A percentile compares a stretch with the other conserved stretches of the same genome.
Conservation (phyloP, 164 flowering plant genomes). For the Berberis vulgaris region DNA sequence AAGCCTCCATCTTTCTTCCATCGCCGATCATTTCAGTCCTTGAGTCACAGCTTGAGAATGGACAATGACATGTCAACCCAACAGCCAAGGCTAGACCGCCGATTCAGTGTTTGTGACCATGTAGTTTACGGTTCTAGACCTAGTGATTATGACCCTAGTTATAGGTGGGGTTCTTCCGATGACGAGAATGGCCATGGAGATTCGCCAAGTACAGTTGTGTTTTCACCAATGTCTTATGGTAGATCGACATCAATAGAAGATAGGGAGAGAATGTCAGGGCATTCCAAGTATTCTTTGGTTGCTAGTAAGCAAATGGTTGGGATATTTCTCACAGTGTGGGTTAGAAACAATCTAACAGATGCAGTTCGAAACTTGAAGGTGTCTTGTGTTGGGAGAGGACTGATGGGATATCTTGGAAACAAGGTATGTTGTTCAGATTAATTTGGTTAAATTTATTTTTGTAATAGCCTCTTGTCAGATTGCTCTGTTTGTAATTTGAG, state of each 20-base stretch:
- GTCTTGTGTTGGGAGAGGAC: constrained; percentile 47
- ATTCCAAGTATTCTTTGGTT: constrained; percentile 39
- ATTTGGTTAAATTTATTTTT: background rate
- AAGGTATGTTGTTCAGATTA: constrained; percentile 24
- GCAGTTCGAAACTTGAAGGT: constrained; percentile 37
- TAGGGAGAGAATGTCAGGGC: constrained; percentile 21
- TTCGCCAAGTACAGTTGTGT: constrained; percentile 32
- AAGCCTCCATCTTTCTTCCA: constrained; percentile 47
- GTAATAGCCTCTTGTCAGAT: background rate
- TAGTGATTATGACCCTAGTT: constrained; percentile 33
- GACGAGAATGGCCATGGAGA: constrained; percentile 35
- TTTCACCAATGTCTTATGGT: constrained; percentile 28
- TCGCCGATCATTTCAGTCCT: constrained; percentile 35
- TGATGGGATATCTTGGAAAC: constrained; percentile 54
- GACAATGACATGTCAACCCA: constrained; percentile 27
- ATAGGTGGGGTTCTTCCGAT: constrained; percentile 39
- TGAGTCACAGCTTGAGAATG: constrained; percentile 39
- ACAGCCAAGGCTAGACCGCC: constrained; percentile 35
- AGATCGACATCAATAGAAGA: constrained; percentile 27
- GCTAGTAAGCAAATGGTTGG: constrained; percentile 55
- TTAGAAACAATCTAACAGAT: constrained; percentile 32
- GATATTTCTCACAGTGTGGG: constrained; percentile 44
- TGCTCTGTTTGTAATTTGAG: background rate
- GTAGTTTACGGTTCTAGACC: constrained; percentile 33
- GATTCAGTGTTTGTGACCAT: constrained; percentile 45